Percentiles rank a stretch among this genome's conserved stretches.
Conservation (phyloP, 257 asterid genomes). For the Solanum ossicruentum region DNA sequence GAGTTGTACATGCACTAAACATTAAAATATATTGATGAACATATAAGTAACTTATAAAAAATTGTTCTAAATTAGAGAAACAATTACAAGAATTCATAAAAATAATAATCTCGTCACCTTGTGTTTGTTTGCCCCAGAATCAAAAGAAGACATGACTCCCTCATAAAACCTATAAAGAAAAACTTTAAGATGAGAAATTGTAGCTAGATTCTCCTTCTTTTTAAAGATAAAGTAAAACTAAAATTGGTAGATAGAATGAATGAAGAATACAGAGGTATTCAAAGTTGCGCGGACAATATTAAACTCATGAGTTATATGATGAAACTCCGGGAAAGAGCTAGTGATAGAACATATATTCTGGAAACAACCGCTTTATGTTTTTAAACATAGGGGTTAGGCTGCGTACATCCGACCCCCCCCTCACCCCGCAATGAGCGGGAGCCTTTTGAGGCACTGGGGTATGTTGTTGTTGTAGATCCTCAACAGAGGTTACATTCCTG, state of each 20-base stretch:
- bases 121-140: slow-evolving; percentile 29
- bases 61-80: neutral
- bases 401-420: no score
- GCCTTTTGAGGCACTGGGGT: no score
- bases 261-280: neutral
- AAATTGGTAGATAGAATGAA: neutral
- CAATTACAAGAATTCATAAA: neutral
- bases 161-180: slow-evolving; percentile 39
- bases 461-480: no score
- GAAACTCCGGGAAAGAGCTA: neutral
- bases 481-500: neutral
- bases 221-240: neutral
- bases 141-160: no score
- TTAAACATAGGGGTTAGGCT: no score
- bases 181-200: slow-evolving; percentile 2
- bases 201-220: neutral
- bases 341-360: neutral
- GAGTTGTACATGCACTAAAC: neutral
- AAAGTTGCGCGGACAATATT: neutral
- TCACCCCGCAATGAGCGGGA: no score
- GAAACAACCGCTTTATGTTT: no score
- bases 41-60: neutral
- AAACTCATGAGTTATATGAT: neutral
- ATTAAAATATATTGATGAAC: neutral
- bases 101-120: slow-evolving; percentile 10